Evolutionary conservation across 2,329 filamentous ascomycete species (phyloP), one percentile per base, ranked within the genome.

Genomic region (Stromatinia cepivora): DNA sequence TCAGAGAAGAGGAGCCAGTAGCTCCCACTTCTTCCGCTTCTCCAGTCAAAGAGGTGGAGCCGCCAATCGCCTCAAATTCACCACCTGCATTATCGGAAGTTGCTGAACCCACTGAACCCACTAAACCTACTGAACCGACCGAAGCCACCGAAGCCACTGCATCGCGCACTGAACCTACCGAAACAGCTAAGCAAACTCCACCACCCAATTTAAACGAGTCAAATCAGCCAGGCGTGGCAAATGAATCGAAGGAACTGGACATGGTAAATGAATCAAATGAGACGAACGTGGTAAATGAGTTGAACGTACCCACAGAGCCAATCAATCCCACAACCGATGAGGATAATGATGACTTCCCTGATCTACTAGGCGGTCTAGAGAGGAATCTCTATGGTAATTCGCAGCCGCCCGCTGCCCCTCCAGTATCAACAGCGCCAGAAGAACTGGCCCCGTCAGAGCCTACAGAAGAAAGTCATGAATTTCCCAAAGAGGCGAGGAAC

Each of bases 361-460:
- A 77, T 70, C 66, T 77, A 20, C 34, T 77, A 34, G 75, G 76
- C 17, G 72, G 75, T 20, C 57, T 77, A 31, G 75, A 77, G 66
- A 76, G 73, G 56, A 73, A 72, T 28, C 66, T 77, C 25, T 68
- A 73, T 50, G 63, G 61, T 10, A 22, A 39, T 9, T 59, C 45
- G 17, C 39, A 52, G 17, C 57, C 48, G 4, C 15, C 39, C 48
- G n/a, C 17, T 8, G 48, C 46, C 46, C 34, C 58, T 50, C 22
- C 31, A 61, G 45, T 11, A 46, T 20, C 48, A 53, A 20, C 17
- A 22, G n/a, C 11, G 11, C 20, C 25, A 42, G 20, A 36, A 45
- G 11, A 36, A 11, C 15, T 13, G 5, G 15, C 28, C 8, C 5
- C 9, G 31, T 31, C 50, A 34, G 42, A 58, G 15, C 4, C 39